Evolutionary conservation across 495 filamentous ascomycete genomes (phyloP).

Genomic region (Hyaloscypha variabilis): DNA sequence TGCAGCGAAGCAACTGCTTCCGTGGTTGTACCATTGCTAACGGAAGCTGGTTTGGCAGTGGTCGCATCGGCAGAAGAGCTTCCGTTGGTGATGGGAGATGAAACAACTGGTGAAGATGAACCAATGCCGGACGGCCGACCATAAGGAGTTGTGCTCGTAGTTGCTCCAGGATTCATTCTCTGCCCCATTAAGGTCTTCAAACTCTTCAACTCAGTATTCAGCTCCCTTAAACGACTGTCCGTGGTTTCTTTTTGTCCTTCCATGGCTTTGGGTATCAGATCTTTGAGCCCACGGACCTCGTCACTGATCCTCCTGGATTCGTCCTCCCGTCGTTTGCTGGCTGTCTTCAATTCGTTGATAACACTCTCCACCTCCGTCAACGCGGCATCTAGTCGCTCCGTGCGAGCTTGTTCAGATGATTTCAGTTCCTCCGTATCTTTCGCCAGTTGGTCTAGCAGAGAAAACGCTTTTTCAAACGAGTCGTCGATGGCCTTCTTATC

Average conservation of each 20-base stretch:
- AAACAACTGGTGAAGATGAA: slow-evolving; percentile 13
- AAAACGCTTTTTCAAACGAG: slow-evolving; percentile 87
- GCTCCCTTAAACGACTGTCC: slow-evolving; percentile 79
- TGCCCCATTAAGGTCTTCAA: slow-evolving; percentile 86
- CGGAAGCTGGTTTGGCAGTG: slow-evolving; percentile 30
- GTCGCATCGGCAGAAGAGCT: slow-evolving; percentile 15
- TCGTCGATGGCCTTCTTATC: slow-evolving; percentile 93
- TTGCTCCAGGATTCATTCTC: slow-evolving; percentile 61
- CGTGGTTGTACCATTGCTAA: slow-evolving; percentile 23
- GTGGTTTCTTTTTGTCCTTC: slow-evolving; percentile 82
- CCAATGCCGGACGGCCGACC: slow-evolving; percentile 12
- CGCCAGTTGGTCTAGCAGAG: slow-evolving; percentile 85
- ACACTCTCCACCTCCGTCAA: slow-evolving; percentile 83
- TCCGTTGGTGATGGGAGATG: slow-evolving; percentile 10
- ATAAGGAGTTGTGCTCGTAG: slow-evolving; percentile 33
- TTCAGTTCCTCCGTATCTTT: slow-evolving; percentile 90
- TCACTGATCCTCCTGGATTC: slow-evolving; percentile 84
- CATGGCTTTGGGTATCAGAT: slow-evolving; percentile 84
- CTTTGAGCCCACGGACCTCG: slow-evolving; percentile 80
- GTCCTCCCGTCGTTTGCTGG: slow-evolving; percentile 77
- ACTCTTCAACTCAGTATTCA: slow-evolving; percentile 88
- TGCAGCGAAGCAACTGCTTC: slow-evolving; percentile 29
- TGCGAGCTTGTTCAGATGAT: slow-evolving; percentile 79
- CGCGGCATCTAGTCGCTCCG: slow-evolving; percentile 80
- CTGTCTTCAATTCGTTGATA: slow-evolving; percentile 76